Evolutionary conservation across 169 alveolate species (phyloP).

Genomic region (Amoebophrya sp.): DNA sequence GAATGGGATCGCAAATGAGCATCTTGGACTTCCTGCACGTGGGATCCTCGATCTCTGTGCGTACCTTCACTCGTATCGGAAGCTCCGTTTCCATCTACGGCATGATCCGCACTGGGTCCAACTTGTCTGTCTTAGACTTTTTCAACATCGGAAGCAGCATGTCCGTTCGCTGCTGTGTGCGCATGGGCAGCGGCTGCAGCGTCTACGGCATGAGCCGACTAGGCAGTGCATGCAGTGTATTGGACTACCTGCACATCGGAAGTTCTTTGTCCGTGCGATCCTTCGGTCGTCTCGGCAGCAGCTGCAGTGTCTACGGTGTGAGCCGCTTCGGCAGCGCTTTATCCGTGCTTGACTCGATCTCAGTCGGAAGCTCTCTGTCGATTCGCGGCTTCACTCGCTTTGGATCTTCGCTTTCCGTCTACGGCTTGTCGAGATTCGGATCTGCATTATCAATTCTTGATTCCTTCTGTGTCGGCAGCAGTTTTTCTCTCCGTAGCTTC

Average conservation of each 20-base stretch:
- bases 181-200: background rate
- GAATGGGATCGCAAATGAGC: background rate
- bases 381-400: background rate
- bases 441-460: conserved; percentile 21
- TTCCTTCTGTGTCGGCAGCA: background rate
- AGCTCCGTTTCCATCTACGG: conserved; percentile 22
- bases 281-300: conserved; percentile 9
- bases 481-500: background rate
- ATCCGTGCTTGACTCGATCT: conserved; percentile 24
- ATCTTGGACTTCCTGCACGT: background rate
- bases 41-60: background rate
- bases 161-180: background rate
- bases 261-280: background rate
- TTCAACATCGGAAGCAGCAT: background rate
- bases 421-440: background rate
- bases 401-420: conserved; percentile 8
- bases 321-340: background rate
- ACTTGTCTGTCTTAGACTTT: background rate
- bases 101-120: background rate
- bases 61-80: background rate
- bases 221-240: background rate
- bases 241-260: conserved; percentile 17
- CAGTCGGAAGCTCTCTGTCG: conserved; percentile 10
- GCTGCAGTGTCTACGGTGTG: background rate
- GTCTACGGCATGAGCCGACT: background rate